Evolutionary conservation across 1,139 yeast species (phyloP), one percentile per base, ranked within the genome.

Genomic region (Suhomyces bolitotheri): DNA sequence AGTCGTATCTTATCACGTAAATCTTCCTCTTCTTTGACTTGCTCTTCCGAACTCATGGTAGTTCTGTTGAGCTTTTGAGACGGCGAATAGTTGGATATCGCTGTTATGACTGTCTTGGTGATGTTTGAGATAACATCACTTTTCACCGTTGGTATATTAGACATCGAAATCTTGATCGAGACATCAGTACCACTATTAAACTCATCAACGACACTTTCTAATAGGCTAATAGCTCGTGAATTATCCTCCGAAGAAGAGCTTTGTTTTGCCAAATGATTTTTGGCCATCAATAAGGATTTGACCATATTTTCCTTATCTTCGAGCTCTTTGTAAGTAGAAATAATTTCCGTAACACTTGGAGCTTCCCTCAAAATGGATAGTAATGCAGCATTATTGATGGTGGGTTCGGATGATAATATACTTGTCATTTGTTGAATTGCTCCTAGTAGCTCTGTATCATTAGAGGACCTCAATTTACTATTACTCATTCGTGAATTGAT

Each of bases 1-100:
- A 77, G 56, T 27, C 87, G 64, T 7, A 78, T 67, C 44, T 80
- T 72, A 46, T 85, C 94, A 41, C 75, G 76, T 35, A 61, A 53
- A 37, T 68, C 74, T 8, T 61, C 57, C 30, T 64, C 66, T 5
- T 51, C 41, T 22, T 54, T 59, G 0, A 61, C 60, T 41, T 58
- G 62, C 7, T 57, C 60, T 1, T 54, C 52, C 5, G 47, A 40
- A 6, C 51, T 33, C 9, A 52, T 30, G 4, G 51, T 41, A 4
- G 45, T 35, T 14, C 45, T 39, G 31, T 44, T 47, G 17, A 50
- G 48, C 36, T 43, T 49, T 27, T 53, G 49, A 24, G 39, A 35
- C 5, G 51, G 45, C 1, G 58, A 48, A 40, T 53, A 56, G 28
- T 54, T 59, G 1, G 66, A 49, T 13, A 69, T 56, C 3, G 66